Base-by-base conservation (phyloP, 225 moss, liverwort and hornwort genomes). In the Bryum argenteum region DNA sequence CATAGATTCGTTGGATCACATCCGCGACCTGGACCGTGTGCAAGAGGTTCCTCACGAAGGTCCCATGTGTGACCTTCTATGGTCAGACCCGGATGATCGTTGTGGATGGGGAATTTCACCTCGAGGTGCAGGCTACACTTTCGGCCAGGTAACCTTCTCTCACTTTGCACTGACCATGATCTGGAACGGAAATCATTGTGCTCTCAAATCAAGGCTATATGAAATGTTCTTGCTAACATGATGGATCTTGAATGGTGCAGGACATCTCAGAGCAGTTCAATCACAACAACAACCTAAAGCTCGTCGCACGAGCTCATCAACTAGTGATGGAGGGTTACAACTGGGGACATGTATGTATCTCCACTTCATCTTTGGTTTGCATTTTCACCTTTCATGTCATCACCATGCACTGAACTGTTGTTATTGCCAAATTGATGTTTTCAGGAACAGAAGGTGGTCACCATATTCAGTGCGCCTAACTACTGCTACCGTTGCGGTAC, bases 401-500 rank as follows among this genome's bases (percentile, higher is more conserved):
- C n/a, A n/a, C 22, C 11, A 42, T 52, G 65, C 71, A 28, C 21
- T 39, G 21, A 51, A 52, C 42, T 66, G 15, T 70, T 22, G 15
- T 61, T 75, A 43, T 61, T 40, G 15, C 21, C 19, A 15, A 6
- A 8, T 21, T 47, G 6, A 0, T 77, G 62, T 73, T 12, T 75
- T 57, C 89, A 96, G 96, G 96, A 96, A 54, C 93, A 96, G 14
- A 96, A 93, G 73, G 96, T 96, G 79, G 96, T 96, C 20, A 96
- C 96, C 12, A 93, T 96, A 55, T 96, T 96, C 88, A 96, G 95
- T 80, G 93, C 95, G 21, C 95, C 95, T 14, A 96, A 96, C 62
- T 93, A 96, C 88, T 96, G 95, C 77, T 96, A 96, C 69, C 93
- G 96, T 45, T 93, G 96, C 63, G 96, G 96, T 80, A 91, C 79